phyloP scores from a whole-genome alignment of 129 eudicot species.

The Sambucus nigra region DNA sequence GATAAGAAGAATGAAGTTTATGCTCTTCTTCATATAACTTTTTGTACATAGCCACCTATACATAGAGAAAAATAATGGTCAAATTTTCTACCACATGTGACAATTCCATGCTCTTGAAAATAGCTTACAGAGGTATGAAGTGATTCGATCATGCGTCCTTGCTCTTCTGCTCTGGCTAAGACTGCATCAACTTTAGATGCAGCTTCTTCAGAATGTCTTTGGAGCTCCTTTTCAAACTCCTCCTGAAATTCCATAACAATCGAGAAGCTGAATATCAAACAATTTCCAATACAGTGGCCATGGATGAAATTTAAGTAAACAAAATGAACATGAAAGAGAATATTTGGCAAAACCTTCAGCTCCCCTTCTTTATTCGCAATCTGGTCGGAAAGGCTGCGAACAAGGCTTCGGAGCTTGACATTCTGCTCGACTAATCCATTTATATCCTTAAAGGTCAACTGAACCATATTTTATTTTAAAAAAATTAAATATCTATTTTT shows the following conservation, averaged over 20 bases:
- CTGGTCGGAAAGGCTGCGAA: constrained; percentile 73
- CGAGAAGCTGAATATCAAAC: not conserved
- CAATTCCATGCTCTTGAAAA: not conserved
- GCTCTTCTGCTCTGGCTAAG: constrained; percentile 82
- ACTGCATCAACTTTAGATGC: constrained; percentile 67
- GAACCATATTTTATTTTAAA: constrained; percentile 1
- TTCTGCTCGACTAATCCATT: constrained; percentile 93
- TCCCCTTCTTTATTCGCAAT: constrained; percentile 57
- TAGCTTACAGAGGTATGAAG: constrained; percentile 69
- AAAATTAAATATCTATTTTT: not conserved
- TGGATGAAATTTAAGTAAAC: not conserved
- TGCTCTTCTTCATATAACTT: constrained; percentile 83
- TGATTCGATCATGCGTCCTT: constrained; percentile 76
- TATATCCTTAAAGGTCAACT: constrained; percentile 75
- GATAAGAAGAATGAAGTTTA: constrained; percentile 30
- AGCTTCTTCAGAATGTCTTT: constrained; percentile 53
- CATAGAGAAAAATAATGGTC: not conserved
- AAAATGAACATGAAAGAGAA: not conserved
- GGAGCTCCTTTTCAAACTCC: constrained; percentile 60
- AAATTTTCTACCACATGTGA: no score
- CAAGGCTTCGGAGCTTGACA: constrained; percentile 77
- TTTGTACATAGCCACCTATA: constrained; percentile 71
- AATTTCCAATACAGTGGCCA: not conserved
- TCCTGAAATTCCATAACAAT: constrained; percentile 22
- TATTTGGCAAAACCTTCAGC: constrained; percentile 37